Conservation (phyloP, 371 early-diverging fungal genomes). For the Rozella allomycis region DNA sequence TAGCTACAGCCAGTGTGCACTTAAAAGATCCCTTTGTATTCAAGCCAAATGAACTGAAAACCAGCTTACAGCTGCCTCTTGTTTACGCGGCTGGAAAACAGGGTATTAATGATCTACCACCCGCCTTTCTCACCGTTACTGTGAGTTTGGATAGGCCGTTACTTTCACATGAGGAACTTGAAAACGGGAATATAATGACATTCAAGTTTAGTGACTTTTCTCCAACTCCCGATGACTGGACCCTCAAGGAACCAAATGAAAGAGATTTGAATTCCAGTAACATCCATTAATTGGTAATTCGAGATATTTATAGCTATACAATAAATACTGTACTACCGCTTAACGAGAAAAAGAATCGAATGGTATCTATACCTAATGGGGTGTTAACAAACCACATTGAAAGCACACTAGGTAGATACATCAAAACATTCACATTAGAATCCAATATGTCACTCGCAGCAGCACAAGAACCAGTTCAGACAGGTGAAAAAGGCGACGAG, state of each 20-base stretch:
- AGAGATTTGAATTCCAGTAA: slow-evolving; percentile 28
- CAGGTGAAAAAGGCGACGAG: slow-evolving; percentile 1
- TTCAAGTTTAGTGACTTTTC: slow-evolving; percentile 13
- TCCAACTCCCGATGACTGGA: slow-evolving; percentile 33
- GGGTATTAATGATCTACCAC: too few relatives aligned
- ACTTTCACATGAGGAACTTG: slow-evolving; percentile 11
- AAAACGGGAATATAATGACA: slow-evolving; percentile 13
- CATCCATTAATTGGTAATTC: too few relatives aligned
- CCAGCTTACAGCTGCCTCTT: too few relatives aligned
- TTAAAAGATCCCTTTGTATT: too few relatives aligned
- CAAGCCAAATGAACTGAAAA: too few relatives aligned
- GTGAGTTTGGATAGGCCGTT: too few relatives aligned
- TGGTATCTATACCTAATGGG: background rate
- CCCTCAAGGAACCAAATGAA: slow-evolving; percentile 21
- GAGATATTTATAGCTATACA: background rate
- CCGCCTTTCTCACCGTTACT: too few relatives aligned
- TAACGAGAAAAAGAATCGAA: background rate
- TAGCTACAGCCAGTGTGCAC: slow-evolving; percentile 15
- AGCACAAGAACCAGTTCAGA: slow-evolving; percentile 5
- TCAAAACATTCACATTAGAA: too few relatives aligned
- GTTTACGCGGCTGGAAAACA: too few relatives aligned
- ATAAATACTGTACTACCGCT: background rate
- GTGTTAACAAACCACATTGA: background rate
- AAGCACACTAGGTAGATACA: too few relatives aligned
- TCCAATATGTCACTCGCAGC: too few relatives aligned